Evolutionary conservation across 1,139 yeast species (phyloP), one percentile per base, ranked within the genome.

Genomic region (Arxiozyma slooffiae): DNA sequence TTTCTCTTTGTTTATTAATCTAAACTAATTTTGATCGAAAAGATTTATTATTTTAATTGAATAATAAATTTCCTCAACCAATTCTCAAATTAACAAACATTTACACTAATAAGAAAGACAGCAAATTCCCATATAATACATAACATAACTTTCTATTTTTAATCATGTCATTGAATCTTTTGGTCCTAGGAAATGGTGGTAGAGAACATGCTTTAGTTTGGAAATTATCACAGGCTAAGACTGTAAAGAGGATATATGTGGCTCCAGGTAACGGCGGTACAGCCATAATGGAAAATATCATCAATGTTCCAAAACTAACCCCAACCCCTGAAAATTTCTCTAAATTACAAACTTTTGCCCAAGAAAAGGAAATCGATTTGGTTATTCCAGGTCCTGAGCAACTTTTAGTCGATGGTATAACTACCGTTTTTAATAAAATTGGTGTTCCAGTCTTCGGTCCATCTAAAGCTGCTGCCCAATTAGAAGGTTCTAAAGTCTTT

Each of bases 351-450:
- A 68, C 78, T 53, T 88, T 89, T 68, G 95, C 96, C 8, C 67
- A 74, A n/a, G 78, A 79, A 42, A 73, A 90, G 53, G 63, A 77
- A 9, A 77, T 94, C 53, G 78, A 76, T 49, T 75, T 94, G 56
- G 98, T 89, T 14, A 77, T 94, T 48, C 98, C 98, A 39, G 99
- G 99, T 43, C 98, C 99, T n/a, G 99, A 94, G 71, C 96, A 89
- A 70, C 98, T 98, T 41, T 75, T 94, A 56, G 97, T 92, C 41
- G 97, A 92, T 64, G 99, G 99, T 46, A 81, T 92, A 54, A 70
- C 90, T 38, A 71, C 82, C 22, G 73, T 75, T 48, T 90, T 92
- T 75, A 56, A 73, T 52, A 75, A 75, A 51, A 84, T 85, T 51
- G 98, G 98, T 58, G 82, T 94, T 55, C 95, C 97, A 39, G 96